Evolutionary conservation across 2,329 filamentous ascomycete species (phyloP).

Genomic region (Fusarium succisae): DNA sequence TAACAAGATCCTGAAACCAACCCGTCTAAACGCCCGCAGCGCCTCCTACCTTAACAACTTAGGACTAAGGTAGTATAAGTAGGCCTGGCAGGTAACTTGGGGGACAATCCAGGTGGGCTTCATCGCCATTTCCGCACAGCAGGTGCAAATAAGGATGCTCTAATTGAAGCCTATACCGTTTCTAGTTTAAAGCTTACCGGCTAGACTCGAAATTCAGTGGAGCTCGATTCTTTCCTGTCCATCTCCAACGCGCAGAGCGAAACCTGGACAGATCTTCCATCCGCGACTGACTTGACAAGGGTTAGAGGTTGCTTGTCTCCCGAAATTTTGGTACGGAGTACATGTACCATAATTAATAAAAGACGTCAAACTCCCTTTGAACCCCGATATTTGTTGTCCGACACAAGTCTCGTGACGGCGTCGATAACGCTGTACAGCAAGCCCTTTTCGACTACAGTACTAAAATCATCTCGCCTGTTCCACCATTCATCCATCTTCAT

Average conservation of each 20-base stretch:
- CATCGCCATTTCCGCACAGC: background rate
- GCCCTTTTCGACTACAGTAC: background rate
- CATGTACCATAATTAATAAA: background rate
- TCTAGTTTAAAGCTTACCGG: slow-evolving; percentile 1
- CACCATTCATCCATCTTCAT: slow-evolving; percentile 4
- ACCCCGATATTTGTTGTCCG: background rate
- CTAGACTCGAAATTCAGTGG: background rate
- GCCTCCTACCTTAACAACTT: background rate
- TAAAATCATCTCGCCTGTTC: background rate
- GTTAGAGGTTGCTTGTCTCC: slow-evolving; percentile 5
- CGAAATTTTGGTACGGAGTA: slow-evolving; percentile 26
- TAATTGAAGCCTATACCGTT: slow-evolving; percentile 14
- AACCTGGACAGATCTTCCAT: slow-evolving; percentile 27
- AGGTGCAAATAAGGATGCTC: background rate
- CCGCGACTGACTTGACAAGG: slow-evolving; percentile 34
- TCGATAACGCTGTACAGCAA: background rate
- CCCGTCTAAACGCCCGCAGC: background rate
- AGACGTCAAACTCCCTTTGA: background rate
- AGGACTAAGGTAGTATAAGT: background rate
- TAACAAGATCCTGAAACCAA: background rate
- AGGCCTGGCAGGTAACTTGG: background rate
- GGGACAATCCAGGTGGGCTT: background rate
- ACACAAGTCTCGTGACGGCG: slow-evolving; percentile 16
- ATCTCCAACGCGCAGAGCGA: slow-evolving; percentile 24
- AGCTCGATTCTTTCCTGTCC: slow-evolving; percentile 7